phyloP scores from a whole-genome alignment of 768 basidiomycete species.

The Pisolithus albus region DNA sequence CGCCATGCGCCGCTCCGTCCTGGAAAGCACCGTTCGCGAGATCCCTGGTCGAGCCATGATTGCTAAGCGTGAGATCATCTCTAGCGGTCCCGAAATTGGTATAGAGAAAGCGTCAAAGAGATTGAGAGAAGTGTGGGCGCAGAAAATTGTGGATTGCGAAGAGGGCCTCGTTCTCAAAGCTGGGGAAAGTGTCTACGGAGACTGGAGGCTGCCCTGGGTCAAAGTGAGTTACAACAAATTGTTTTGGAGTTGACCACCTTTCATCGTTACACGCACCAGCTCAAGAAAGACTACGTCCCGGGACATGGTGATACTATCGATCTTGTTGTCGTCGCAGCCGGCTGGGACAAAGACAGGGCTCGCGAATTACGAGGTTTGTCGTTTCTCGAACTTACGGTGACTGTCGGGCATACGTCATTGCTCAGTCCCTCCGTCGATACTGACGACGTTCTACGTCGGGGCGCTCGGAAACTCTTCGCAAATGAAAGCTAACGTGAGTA shows the following conservation, averaged over 20 bases:
- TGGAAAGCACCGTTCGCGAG: slow-evolving; percentile 50
- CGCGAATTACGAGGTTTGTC: slow-evolving; percentile 64
- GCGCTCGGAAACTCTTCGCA: slow-evolving; percentile 46
- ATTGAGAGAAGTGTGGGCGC: slow-evolving; percentile 43
- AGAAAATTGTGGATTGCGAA: slow-evolving; percentile 43
- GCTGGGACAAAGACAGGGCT: slow-evolving; percentile 75
- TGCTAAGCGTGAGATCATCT: slow-evolving; percentile 47
- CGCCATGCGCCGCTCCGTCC: slow-evolving; percentile 45
- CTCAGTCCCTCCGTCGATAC: slow-evolving; percentile 60
- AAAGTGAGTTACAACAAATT: slow-evolving; percentile 41
- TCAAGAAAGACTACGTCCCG: slow-evolving; percentile 85
- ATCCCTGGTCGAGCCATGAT: slow-evolving; percentile 61
- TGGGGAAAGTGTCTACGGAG: slow-evolving; percentile 60
- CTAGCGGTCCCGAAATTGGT: slow-evolving; percentile 6
- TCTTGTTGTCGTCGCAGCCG: slow-evolving; percentile 67
- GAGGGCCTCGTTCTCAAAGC: slow-evolving; percentile 81
- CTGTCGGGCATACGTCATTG: neutral
- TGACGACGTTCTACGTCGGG: slow-evolving; percentile 80
- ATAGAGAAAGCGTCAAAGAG: slow-evolving; percentile 14
- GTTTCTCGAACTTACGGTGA: neutral
- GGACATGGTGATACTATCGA: slow-evolving; percentile 79
- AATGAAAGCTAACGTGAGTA: slow-evolving; percentile 34
- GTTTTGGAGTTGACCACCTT: neutral
- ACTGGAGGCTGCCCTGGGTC: slow-evolving; percentile 65
- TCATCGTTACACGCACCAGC: slow-evolving; percentile 18